These are phyloP conservation scores for Fusarium sp. DNA, from an alignment of 2,329 filamentous ascomycete species.

Conservation along the genomic window DNA sequence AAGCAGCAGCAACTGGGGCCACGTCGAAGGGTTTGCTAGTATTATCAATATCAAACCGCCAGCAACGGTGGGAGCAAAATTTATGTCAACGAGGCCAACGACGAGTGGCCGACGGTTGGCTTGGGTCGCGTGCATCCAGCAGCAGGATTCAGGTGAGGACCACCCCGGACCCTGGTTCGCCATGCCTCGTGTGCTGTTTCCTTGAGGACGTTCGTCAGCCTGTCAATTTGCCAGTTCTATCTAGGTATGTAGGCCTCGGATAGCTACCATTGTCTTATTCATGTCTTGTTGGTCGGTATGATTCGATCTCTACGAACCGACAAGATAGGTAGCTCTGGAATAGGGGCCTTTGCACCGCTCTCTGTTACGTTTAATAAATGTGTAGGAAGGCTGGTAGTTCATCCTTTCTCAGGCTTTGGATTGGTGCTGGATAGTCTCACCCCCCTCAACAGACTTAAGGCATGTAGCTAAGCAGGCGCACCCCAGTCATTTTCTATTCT, in stretches of 20 bases:
- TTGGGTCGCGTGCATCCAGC: slow-evolving; percentile 42
- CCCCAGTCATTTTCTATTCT: slow-evolving; percentile 29
- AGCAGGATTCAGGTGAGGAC: slow-evolving; percentile 44
- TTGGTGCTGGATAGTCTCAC: slow-evolving; percentile 30
- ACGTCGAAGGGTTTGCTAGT: slow-evolving; percentile 37
- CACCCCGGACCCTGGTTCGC: slow-evolving; percentile 36
- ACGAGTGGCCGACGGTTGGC: slow-evolving; percentile 37
- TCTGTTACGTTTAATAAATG: slow-evolving; percentile 9
- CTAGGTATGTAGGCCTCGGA: neutral
- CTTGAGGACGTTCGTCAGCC: slow-evolving; percentile 22
- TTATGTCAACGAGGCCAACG: slow-evolving; percentile 34
- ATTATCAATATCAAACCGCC: slow-evolving; percentile 43
- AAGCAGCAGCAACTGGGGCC: slow-evolving; percentile 39
- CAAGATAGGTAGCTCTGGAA: neutral
- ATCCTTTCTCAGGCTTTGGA: slow-evolving; percentile 17
- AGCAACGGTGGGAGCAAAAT: slow-evolving; percentile 40
- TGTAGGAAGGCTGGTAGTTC: slow-evolving; percentile 3
- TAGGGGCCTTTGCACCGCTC: slow-evolving; percentile 16
- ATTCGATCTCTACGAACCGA: neutral
- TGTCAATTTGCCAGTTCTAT: slow-evolving; percentile 21
- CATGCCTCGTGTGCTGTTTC: slow-evolving; percentile 34
- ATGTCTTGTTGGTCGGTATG: neutral
- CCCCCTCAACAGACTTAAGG: slow-evolving; percentile 6
- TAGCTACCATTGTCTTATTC: neutral
- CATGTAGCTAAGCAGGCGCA: slow-evolving; percentile 30